phyloP scores from a whole-genome alignment of 2,329 filamentous ascomycete species.

The Ceratocystis eucalypticola region DNA sequence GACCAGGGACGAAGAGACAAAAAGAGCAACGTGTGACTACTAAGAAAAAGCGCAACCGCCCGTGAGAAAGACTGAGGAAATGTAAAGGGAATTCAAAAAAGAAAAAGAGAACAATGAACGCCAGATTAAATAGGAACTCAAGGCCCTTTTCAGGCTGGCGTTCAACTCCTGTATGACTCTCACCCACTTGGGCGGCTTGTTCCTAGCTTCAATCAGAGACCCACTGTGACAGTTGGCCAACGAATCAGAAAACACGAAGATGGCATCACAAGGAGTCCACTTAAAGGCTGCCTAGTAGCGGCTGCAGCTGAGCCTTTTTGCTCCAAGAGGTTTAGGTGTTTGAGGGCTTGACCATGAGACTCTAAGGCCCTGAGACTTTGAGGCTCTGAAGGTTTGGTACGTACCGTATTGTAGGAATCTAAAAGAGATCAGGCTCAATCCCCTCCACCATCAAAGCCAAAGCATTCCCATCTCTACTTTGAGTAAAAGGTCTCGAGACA shows the following conservation, averaged over 20 bases:
- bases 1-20: neutral
- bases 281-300: slow-evolving; percentile 2
- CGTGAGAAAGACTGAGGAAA: neutral
- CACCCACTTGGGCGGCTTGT: neutral
- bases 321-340: neutral
- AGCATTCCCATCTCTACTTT: neutral
- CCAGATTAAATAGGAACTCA: neutral
- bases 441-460: too few species aligned
- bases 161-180: slow-evolving; percentile 6
- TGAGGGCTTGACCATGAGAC: neutral
- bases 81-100: neutral
- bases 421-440: too few species aligned
- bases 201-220: neutral
- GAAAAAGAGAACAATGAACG: neutral
- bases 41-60: too few species aligned
- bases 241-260: slow-evolving; percentile 16
- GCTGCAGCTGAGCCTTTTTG: neutral
- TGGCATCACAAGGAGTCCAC: slow-evolving; percentile 15
- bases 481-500: neutral
- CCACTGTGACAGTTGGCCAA: slow-evolving; percentile 13
- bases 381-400: too few species aligned
- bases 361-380: too few species aligned
- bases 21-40: neutral
- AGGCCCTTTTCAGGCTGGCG: neutral
- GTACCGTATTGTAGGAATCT: too few species aligned